Evolutionary conservation across 352 stramenopile species (phyloP), one percentile per base, ranked within the genome.

Genomic region (Globisporangium cystogenes): DNA sequence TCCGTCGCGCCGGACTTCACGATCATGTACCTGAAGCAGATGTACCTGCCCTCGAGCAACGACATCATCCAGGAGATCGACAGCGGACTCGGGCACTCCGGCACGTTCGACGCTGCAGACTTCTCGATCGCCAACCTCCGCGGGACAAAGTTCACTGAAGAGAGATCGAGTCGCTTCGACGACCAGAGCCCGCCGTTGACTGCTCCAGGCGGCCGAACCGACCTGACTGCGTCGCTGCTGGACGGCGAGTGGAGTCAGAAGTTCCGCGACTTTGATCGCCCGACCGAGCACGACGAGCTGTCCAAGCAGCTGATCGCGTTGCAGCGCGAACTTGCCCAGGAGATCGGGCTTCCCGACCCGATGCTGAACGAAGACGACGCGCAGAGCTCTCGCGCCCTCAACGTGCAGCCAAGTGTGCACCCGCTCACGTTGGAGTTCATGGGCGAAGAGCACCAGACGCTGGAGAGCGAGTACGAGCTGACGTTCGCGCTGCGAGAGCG

Each of bases 21-120:
- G 7, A 62, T 86, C 42, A 75, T 84, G 60, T 94, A 93, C 54
- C 31, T 94, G 31, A 79, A 75, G 48, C 76, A 88, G 53, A 94
- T 92, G 82, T 92, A 93, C 29, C 57, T 94, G 44, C 82, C 84
- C 4, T 85, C 81, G 1, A 90, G 82, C 51, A 82, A 84, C 52
- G 80, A 89, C 29, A 94, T 94, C 39, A 92, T 94, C 31, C 62
- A 86, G 31, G 83, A 94, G 37, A 94, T 94, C 50, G 83, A 94
- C 40, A 86, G 73, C 18, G 76, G 81, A 0, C 37, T 94, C 0
- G 74, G 72, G 0, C 70, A 86, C 18, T 24, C 31, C 6, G 41
- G 44, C 14, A 51, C 43, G 21, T 43, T 50, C 18, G 33, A 60
- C 33, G 45, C 54, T 24, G 37, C 40, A 0, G 60, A 67, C 24